Conservation (phyloP, 2,329 filamentous ascomycete genomes). For the Leptographium radiaticola region DNA sequence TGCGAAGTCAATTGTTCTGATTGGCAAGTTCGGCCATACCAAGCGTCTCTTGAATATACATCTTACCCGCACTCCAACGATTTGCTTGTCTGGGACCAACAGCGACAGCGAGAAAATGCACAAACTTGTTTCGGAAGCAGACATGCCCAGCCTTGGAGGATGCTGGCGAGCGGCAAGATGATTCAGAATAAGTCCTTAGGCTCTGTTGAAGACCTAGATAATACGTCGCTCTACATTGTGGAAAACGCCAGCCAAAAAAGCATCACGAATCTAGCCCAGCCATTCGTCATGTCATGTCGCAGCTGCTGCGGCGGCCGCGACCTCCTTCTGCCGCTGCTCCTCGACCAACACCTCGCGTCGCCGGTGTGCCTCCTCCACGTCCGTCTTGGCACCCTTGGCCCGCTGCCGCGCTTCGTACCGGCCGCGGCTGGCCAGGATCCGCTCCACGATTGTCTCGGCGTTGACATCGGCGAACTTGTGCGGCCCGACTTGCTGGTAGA, state of each 20-base stretch:
- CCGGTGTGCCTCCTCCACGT: constrained; percentile 55
- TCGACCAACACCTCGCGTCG: constrained; percentile 50
- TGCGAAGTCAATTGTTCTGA: too few species aligned
- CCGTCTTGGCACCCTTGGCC: constrained; percentile 77
- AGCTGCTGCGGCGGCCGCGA: constrained; percentile 6
- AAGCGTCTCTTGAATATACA: too few species aligned
- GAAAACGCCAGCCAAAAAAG: background rate
- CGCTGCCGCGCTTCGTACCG: constrained; percentile 87
- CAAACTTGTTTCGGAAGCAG: background rate
- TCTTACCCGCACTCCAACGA: too few species aligned
- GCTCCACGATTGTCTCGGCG: constrained; percentile 77
- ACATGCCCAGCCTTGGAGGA: too few species aligned
- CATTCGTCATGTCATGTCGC: background rate
- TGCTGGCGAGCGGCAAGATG: too few species aligned
- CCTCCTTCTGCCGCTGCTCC: constrained; percentile 38
- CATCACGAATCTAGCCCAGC: background rate
- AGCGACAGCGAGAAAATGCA: background rate
- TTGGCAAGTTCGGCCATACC: too few species aligned
- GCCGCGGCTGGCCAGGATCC: constrained; percentile 76
- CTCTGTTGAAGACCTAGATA: background rate
- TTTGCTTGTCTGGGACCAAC: background rate
- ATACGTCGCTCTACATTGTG: background rate
- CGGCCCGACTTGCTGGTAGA: constrained; percentile 65
- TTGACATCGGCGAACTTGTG: constrained; percentile 84
- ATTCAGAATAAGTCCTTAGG: background rate